phyloP scores from a whole-genome alignment of 768 basidiomycete genomes.

The Panellus pusillus region DNA sequence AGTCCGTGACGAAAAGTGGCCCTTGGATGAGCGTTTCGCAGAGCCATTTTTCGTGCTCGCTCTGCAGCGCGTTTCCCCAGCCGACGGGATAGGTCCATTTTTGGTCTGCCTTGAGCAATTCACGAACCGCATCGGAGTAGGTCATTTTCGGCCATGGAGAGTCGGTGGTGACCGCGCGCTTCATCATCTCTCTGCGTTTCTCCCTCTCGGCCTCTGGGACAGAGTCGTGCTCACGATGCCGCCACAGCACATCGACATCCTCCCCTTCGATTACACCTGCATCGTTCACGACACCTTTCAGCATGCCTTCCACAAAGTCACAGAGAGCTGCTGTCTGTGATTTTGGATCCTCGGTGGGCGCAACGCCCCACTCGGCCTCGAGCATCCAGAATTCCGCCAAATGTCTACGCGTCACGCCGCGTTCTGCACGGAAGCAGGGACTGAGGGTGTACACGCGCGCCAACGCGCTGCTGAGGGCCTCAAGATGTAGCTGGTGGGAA shows the following conservation, averaged over 20 bases:
- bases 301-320: conserved; percentile 52
- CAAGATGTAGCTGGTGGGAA: conserved; percentile 94
- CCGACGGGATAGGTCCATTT: conserved; percentile 30
- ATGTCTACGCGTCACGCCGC: conserved; percentile 85
- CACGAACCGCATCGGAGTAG: conserved; percentile 73
- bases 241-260: conserved; percentile 41
- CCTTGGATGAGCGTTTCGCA: conserved; percentile 65
- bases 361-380: conserved; percentile 77
- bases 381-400: conserved; percentile 99
- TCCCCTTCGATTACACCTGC: conserved; percentile 3
- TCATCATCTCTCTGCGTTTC: conserved; percentile 33
- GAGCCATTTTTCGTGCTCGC: conserved; percentile 93
- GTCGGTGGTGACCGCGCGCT: conserved; percentile 33
- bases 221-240: conserved; percentile 32
- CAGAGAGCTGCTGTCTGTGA: conserved; percentile 21
- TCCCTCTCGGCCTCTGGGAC: conserved; percentile 17
- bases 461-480: conserved; percentile 76
- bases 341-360: conserved; percentile 5
- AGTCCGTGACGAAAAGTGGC: conserved; percentile 91
- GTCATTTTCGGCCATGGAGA: conserved; percentile 69
- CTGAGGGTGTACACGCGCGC: conserved; percentile 89
- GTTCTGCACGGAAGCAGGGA: conserved; percentile 94
- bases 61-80: conserved; percentile 78
- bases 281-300: conserved; percentile 36
- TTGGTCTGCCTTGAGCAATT: conserved; percentile 41